These are phyloP conservation scores for Leccinum fibrillosum DNA, from an alignment of 768 basidiomycete species.

Conservation along the genomic window DNA sequence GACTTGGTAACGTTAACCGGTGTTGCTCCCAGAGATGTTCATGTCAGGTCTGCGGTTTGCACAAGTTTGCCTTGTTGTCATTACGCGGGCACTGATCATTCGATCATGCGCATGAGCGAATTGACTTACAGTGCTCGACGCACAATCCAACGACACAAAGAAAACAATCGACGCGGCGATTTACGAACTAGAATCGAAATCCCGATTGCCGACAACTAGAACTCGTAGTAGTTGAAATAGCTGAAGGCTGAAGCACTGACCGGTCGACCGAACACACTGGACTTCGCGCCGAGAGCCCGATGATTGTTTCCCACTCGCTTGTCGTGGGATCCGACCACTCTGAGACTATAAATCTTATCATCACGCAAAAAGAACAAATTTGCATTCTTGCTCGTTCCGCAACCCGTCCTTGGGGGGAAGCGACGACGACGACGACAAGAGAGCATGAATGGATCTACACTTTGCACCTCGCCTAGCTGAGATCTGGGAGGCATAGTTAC, in stretches of 20 bases:
- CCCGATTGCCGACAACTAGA: neutral
- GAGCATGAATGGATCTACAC: too few species aligned
- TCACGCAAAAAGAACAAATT: neutral
- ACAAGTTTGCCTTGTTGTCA: neutral
- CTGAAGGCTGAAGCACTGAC: neutral
- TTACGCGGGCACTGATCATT: too few species aligned
- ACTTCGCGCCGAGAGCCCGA: neutral
- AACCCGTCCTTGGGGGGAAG: too few species aligned
- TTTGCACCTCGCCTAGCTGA: too few species aligned
- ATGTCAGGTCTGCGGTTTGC: neutral
- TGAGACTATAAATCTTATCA: neutral
- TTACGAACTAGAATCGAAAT: neutral
- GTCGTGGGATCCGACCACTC: neutral
- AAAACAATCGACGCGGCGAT: neutral
- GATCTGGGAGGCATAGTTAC: too few species aligned
- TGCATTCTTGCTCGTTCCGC: too few species aligned
- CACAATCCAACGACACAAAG: neutral
- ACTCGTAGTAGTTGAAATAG: neutral
- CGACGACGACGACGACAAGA: neutral
- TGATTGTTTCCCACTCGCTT: neutral
- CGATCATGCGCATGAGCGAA: too few species aligned
- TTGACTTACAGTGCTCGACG: neutral
- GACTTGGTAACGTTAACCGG: neutral
- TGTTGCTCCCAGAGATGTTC: too few species aligned
- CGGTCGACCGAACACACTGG: neutral